phyloP scores from a whole-genome alignment of 345 rosid species.

The Eucalyptus sp. region DNA sequence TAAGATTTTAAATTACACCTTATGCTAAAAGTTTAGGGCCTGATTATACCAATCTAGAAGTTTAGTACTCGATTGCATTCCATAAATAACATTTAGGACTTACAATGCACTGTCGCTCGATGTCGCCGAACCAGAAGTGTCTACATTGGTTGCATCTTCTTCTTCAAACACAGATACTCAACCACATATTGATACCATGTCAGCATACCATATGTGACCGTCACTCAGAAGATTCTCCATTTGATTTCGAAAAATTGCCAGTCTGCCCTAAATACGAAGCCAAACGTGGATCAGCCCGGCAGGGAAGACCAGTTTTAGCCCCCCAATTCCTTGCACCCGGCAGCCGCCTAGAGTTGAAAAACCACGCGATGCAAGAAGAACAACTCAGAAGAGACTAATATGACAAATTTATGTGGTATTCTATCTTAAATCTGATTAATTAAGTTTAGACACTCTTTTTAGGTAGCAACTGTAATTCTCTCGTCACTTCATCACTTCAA shows the following conservation, averaged over 20 bases:
- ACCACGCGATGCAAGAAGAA: background rate
- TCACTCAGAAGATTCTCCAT: background rate
- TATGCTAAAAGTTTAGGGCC: background rate
- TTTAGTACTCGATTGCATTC: background rate
- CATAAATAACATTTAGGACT: background rate
- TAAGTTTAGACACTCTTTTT: background rate
- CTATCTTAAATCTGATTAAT: background rate
- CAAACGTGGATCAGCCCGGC: constrained; percentile 36
- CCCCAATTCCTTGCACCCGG: constrained; percentile 65
- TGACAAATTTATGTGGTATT: background rate
- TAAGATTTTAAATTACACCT: background rate
- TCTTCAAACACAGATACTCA: too few relatives aligned
- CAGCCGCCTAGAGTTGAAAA: constrained; percentile 53
- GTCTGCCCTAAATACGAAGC: constrained; percentile 8
- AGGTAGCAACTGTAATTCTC: background rate
- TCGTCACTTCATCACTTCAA: background rate
- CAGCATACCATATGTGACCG: background rate
- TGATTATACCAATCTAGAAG: background rate
- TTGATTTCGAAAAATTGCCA: background rate
- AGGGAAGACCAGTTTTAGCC: constrained; percentile 69
- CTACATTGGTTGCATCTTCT: too few relatives aligned
- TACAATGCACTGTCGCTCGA: background rate
- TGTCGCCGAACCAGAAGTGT: background rate
- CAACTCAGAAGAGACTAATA: background rate
- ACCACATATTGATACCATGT: too few relatives aligned